Base-by-base conservation (phyloP, 768 basidiomycete genomes). In the Phylloporus sp. region DNA sequence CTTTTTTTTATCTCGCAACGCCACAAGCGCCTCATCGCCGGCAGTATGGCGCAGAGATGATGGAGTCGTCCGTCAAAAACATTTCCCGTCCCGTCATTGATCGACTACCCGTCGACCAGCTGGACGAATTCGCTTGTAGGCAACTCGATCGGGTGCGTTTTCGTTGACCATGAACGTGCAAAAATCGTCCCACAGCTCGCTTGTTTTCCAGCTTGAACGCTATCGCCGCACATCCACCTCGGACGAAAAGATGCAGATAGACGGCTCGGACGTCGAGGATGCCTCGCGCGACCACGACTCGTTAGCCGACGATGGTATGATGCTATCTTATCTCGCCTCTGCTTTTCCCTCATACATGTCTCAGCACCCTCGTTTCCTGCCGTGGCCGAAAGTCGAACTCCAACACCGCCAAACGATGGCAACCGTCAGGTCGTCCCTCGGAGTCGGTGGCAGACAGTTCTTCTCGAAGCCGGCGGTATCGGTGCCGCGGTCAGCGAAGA, bases 401-500 rank as follows among this genome's bases (percentile, higher is more conserved):
- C 58, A 3, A 56, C 58, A 10, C 58, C 57, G n/a, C 15, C 58
- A 61, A 20, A 48, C n/a, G n/a, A 52, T 27, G 51, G 60, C 5
- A 58, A 69, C 26, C 73, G 74, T 20, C 78, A 84, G 59, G 79
- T 88, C 9, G 79, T 76, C 1, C 79, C 78, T 38, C 76, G 90
- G n/a, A 86, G 86, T 63, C 73, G 86, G 33, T 91, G 88, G 90
- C 90, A 92, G 56, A 79, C 85, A 0, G 77, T 93, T 22, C 69
- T 94, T 32, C 72, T 86, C 20, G 91, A 94, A 66, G 91, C 90
- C 3, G 90, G 91, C 13, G 91, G 91, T 0, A 72, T 95, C 27
- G 79, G 90, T 47, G 90, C 88, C 0, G 91, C 92, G 8, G 72
- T 94, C 26, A 91, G 90, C 63, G 90, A 93, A 52, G 92, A 94